phyloP scores from a whole-genome alignment of 2,329 filamentous ascomycete species.

The Pleurostoma richardsiae region DNA sequence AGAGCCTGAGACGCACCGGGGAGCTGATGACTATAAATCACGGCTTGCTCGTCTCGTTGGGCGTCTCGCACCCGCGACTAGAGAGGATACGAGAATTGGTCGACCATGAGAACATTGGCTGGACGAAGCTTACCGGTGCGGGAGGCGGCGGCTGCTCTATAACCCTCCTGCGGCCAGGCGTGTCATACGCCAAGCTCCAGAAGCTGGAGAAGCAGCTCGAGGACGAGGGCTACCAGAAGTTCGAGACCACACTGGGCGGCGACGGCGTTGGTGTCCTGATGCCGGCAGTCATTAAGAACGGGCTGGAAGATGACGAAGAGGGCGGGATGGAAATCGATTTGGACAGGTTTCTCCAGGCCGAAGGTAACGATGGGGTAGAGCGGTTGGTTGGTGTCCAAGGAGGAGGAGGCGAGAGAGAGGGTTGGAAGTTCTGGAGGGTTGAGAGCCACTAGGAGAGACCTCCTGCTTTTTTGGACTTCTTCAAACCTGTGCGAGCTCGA shows the following conservation, averaged over 20 bases:
- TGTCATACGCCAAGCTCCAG: constrained; percentile 49
- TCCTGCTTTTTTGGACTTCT: too few species aligned
- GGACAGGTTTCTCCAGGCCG: constrained; percentile 74
- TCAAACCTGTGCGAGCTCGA: too few species aligned
- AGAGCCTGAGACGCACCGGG: constrained; percentile 68
- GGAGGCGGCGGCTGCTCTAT: constrained; percentile 96
- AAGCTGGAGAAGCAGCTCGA: constrained; percentile 61
- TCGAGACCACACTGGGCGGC: constrained; percentile 84
- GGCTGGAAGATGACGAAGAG: constrained; percentile 68
- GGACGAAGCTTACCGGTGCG: constrained; percentile 95
- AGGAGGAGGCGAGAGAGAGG: constrained; percentile 63
- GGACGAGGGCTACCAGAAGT: constrained; percentile 73
- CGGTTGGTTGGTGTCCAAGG: constrained; percentile 76
- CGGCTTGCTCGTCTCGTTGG: constrained; percentile 81
- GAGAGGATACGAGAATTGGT: constrained; percentile 89
- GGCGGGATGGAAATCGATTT: constrained; percentile 91
- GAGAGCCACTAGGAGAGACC: constrained; percentile 32
- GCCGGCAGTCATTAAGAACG: constrained; percentile 86
- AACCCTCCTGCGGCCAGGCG: constrained; percentile 71
- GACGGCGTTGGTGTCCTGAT: constrained; percentile 92
- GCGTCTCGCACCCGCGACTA: constrained; percentile 89
- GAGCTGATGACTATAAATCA: constrained; percentile 93
- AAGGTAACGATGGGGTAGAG: constrained; percentile 82
- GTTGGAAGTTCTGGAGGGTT: constrained; percentile 83
- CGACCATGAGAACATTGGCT: constrained; percentile 84